Base-by-base conservation (phyloP, 148 eudicot species). In the Hydrangea macrophylla region DNA sequence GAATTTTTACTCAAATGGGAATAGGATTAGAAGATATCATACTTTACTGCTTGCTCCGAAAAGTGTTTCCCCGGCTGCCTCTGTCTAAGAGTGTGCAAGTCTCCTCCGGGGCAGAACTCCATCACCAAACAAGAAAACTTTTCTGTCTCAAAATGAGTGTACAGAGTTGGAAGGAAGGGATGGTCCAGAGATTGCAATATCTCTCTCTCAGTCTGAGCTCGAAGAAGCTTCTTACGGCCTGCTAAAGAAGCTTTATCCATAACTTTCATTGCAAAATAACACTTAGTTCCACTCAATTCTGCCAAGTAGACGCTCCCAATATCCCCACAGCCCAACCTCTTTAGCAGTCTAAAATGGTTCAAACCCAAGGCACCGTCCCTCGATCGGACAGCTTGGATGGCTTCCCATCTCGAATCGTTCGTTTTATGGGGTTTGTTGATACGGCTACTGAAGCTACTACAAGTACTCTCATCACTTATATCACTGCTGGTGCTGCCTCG, bases 91-190 rank as follows among this genome's bases (percentile, higher is more conserved):
- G 88, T 77, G 65, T 86, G 95, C 66, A 86, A 73, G 51, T 89
- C 89, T 58, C 89, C 90, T 58, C 91, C 90, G 0, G 89, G 88
- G 73, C 95, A 89, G 73, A 85, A 89, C 58, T 89, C 95, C 91
- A 86, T 89, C 20, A 84, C 91, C 80, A 89, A 77, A 70, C 90
- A 85, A 13, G 90, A 89, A 64, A 89, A 89, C 61, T 86, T 89
- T 35, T 89, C 89, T 0, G 95, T 89, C 81, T 82, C 88, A 66
- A 88, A 85, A 55, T 88, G 87, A 51, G 79, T 72, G 67, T 84
- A 88, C 25, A 88, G 70, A 0, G 85, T 82, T 27, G 95, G 90
- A 69, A 89, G 87, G 70, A 86, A 89, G 6, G 88, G 90, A 64
- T 82, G 90, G 55, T 86, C 90, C 65, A 86, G 56, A 15, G 85